These are phyloP conservation scores for Yamadazyma siamensis DNA, from an alignment of 1,139 yeast genomes.

Conservation along the genomic window DNA sequence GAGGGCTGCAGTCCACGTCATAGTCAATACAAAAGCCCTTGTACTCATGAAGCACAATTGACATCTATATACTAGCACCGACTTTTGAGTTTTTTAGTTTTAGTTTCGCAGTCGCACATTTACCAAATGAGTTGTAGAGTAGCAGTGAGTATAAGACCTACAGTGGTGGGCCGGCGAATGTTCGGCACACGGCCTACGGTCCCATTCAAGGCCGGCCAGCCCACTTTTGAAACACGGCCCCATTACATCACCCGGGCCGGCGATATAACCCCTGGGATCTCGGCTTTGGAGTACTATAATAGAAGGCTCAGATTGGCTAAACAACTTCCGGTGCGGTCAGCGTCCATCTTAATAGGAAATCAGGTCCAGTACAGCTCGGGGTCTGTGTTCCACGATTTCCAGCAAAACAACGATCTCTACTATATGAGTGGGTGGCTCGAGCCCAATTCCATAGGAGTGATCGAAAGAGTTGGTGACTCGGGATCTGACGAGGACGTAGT, in stretches of 20 bases:
- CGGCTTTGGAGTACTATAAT: conserved; percentile 75
- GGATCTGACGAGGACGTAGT: conserved; percentile 50
- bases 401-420: conserved; percentile 84
- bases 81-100: conserved; percentile 1
- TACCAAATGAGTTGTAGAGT: too few species aligned
- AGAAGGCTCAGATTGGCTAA: conserved; percentile 61
- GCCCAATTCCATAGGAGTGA: conserved; percentile 75
- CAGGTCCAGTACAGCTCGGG: conserved; percentile 78
- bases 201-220: conserved; percentile 67
- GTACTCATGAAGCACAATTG: conserved; percentile 17
- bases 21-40: conserved; percentile 21
- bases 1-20: conserved; percentile 4
- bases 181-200: conserved; percentile 11
- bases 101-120: conserved; percentile 1
- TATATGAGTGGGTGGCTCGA: conserved; percentile 93
- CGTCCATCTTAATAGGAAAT: conserved; percentile 75
- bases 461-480: conserved; percentile 56
- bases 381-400: conserved; percentile 85
- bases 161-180: conserved; percentile 6
- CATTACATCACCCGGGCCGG: conserved; percentile 66
- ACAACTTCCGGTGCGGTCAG: conserved; percentile 57
- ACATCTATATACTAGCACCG: conserved; percentile 11
- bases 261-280: conserved; percentile 83
- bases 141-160: too few species aligned
- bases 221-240: conserved; percentile 82